phyloP scores from a whole-genome alignment of 1,284 basidiomycete species.

The Xanthoconium separans region DNA sequence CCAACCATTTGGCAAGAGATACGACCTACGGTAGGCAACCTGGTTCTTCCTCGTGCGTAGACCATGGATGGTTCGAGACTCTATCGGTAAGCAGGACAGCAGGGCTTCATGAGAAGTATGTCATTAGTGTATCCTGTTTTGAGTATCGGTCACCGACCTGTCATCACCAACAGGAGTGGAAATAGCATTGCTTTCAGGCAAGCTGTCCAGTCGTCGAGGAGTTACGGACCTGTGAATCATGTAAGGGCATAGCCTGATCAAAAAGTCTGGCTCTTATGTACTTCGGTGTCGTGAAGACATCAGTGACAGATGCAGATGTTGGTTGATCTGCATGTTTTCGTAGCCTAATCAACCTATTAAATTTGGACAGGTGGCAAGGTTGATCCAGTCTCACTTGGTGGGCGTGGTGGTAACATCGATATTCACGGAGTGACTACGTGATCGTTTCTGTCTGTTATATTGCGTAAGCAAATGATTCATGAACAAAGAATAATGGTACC shows the following conservation, averaged over 20 bases:
- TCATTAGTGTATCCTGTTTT: slow-evolving; percentile 1
- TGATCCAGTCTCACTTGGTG: slow-evolving; percentile 18
- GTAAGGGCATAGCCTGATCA: neutral
- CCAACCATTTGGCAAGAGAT: neutral
- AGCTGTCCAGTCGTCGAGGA: neutral
- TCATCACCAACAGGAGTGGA: neutral
- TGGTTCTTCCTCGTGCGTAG: slow-evolving; percentile 11
- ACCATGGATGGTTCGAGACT: neutral
- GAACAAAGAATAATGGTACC: slow-evolving; percentile 9
- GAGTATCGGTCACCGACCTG: slow-evolving; percentile 13
- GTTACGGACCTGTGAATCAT: neutral
- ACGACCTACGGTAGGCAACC: slow-evolving; percentile 23
- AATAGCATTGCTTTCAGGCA: neutral
- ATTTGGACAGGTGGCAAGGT: neutral
- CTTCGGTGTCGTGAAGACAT: slow-evolving; percentile 12
- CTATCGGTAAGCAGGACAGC: neutral
- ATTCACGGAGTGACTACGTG: slow-evolving; percentile 17
- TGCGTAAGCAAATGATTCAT: slow-evolving; percentile 1
- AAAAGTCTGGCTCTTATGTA: neutral
- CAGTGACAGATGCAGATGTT: neutral
- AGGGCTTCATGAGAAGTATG: slow-evolving; percentile 4
- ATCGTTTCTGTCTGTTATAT: slow-evolving; percentile 22
- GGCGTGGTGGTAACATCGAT: slow-evolving; percentile 6
- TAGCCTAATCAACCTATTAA: slow-evolving; percentile 7
- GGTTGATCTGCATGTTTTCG: slow-evolving; percentile 8